A percentile compares a stretch with the other conserved stretches of the same genome.
Evolutionary conservation across 2,329 filamentous ascomycete species (phyloP).

Genomic region (Cladosporium sp.): DNA sequence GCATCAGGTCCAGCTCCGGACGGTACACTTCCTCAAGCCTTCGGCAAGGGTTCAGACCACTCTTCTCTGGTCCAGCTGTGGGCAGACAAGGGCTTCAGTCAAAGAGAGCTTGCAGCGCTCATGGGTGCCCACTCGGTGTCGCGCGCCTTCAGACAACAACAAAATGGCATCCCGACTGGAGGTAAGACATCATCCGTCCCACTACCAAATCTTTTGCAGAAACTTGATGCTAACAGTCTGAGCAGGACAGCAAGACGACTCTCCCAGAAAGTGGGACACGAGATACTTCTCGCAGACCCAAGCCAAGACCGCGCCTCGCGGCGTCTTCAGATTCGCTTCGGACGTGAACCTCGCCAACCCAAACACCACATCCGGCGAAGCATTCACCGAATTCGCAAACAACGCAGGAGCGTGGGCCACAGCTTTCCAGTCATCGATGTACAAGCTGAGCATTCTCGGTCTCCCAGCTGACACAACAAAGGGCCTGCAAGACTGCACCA

Average conservation of each 20-base stretch:
- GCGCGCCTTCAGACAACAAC: slow-evolving; percentile 44
- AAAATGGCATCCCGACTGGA: slow-evolving; percentile 36
- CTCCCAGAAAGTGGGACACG: slow-evolving; percentile 54
- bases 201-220: not conserved
- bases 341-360: slow-evolving; percentile 34
- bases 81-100: slow-evolving; percentile 53
- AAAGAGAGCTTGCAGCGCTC: slow-evolving; percentile 56
- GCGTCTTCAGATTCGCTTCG: slow-evolving; percentile 35
- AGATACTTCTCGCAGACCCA: slow-evolving; percentile 48
- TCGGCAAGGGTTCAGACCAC: slow-evolving; percentile 40
- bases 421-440: slow-evolving; percentile 27
- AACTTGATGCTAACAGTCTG: not conserved
- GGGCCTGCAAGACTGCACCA: slow-evolving; percentile 29
- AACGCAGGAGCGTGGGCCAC: slow-evolving; percentile 26
- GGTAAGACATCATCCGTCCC: slow-evolving; percentile 13
- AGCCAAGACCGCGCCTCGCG: slow-evolving; percentile 25
- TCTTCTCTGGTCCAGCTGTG: slow-evolving; percentile 52
- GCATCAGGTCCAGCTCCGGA: slow-evolving; percentile 44
- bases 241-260: slow-evolving; percentile 48
- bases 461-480: slow-evolving; percentile 22
- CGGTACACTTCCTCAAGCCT: slow-evolving; percentile 50
- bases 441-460: slow-evolving; percentile 30
- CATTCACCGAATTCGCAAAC: slow-evolving; percentile 38
- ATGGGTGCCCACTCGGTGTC: slow-evolving; percentile 57
- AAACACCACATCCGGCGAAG: slow-evolving; percentile 33